Conservation (phyloP, 441 rosid genomes). For the Populus hybrid region DNA sequence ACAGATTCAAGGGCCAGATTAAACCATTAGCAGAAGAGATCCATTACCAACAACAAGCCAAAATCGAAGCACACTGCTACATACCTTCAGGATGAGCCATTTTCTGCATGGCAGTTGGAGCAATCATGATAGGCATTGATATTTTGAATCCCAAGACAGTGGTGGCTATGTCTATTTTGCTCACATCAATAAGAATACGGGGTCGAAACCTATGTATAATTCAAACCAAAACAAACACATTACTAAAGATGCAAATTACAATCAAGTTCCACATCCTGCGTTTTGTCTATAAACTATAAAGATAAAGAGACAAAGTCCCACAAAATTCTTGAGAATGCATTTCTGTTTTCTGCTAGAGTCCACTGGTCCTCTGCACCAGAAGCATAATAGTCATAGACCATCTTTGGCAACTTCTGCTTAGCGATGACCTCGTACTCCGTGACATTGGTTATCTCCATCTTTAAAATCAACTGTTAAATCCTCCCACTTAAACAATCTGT, state of each 20-base stretch:
- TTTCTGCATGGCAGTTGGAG: slow-evolving; percentile 83
- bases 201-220: slow-evolving; percentile 45
- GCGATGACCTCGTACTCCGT: slow-evolving; percentile 67
- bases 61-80: neutral
- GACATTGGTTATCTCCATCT: slow-evolving; percentile 16
- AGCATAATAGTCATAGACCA: slow-evolving; percentile 78
- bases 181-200: slow-evolving; percentile 68
- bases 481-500: neutral
- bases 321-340: slow-evolving; percentile 78
- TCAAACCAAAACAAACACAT: neutral
- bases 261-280: neutral
- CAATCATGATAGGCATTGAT: slow-evolving; percentile 86
- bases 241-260: neutral
- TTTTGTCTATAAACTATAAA: neutral
- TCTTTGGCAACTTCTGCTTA: slow-evolving; percentile 72
- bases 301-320: slow-evolving; percentile 24
- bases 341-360: slow-evolving; percentile 68
- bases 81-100: slow-evolving; percentile 89
- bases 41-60: neutral
- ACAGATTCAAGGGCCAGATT: neutral
- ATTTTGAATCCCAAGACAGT: slow-evolving; percentile 64
- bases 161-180: slow-evolving; percentile 62
- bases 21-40: neutral
- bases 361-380: slow-evolving; percentile 89
- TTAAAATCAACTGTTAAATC: neutral